A percentile compares a stretch with the other conserved stretches of the same genome.
These are phyloP conservation scores for Botrytis medusae DNA, from an alignment of 2,329 filamentous ascomycete species.

Conservation along the genomic window DNA sequence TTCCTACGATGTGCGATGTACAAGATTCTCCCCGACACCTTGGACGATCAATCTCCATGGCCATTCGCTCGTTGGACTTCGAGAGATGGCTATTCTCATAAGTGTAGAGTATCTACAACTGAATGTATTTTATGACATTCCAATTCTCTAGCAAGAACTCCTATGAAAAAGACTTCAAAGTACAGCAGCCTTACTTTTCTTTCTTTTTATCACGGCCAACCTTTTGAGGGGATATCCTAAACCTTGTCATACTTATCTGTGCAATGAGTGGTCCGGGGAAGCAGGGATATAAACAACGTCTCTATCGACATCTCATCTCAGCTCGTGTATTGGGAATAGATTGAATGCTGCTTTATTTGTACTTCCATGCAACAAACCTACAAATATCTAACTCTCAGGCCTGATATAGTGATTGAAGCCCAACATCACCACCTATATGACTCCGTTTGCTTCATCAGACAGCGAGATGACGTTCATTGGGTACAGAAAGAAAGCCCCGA, in stretches of 20 bases:
- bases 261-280: slow-evolving; percentile 21
- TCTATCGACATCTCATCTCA: slow-evolving; percentile 7
- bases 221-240: background rate
- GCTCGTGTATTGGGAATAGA: background rate
- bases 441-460: slow-evolving; percentile 11
- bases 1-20: background rate
- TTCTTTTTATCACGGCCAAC: slow-evolving; percentile 10
- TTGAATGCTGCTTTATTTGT: slow-evolving; percentile 15
- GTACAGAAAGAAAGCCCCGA: background rate
- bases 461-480: slow-evolving; percentile 10
- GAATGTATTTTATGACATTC: background rate
- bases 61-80: slow-evolving; percentile 5
- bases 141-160: background rate
- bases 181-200: background rate
- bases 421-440: background rate
- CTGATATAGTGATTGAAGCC: slow-evolving; percentile 12
- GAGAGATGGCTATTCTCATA: background rate
- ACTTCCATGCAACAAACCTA: background rate
- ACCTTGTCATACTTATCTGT: background rate
- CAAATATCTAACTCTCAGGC: background rate
- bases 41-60: background rate
- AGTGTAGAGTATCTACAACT: background rate
- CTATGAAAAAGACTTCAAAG: background rate
- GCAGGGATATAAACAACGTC: slow-evolving; percentile 10
- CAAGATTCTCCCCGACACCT: background rate